Percentiles rank a stretch among this genome's conserved stretches.
phyloP scores from a whole-genome alignment of 2,329 filamentous ascomycete species.

The Nakataea oryzae region DNA sequence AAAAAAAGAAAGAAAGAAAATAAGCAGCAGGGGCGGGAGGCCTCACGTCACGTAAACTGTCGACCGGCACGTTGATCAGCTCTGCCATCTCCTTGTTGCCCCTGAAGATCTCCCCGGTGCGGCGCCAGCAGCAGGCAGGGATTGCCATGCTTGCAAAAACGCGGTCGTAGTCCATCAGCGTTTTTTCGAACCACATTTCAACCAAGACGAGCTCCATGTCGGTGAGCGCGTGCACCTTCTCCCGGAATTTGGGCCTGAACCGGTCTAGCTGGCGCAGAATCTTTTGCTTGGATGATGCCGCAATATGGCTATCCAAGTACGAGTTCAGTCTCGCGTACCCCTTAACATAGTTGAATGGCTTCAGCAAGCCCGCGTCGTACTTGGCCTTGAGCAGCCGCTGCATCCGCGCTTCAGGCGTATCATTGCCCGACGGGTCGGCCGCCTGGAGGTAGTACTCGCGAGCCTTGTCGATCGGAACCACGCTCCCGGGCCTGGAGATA shows the following conservation, averaged over 20 bases:
- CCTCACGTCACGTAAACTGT: slow-evolving; percentile 81
- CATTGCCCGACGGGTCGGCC: slow-evolving; percentile 78
- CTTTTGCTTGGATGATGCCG: slow-evolving; percentile 73
- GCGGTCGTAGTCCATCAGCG: slow-evolving; percentile 93
- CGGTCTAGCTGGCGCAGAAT: slow-evolving; percentile 85
- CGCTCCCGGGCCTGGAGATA: slow-evolving; percentile 50
- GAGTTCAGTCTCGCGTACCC: slow-evolving; percentile 82
- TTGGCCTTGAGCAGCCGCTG: slow-evolving; percentile 89
- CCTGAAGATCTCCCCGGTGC: slow-evolving; percentile 93
- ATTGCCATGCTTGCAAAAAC: slow-evolving; percentile 99
- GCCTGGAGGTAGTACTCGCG: slow-evolving; percentile 96
- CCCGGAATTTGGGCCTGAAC: slow-evolving; percentile 90
- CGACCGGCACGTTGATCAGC: slow-evolving; percentile 84
- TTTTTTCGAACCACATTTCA: slow-evolving; percentile 98
- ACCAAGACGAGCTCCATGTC: slow-evolving; percentile 92
- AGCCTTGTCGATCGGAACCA: slow-evolving; percentile 56
- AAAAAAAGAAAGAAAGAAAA: neutral
- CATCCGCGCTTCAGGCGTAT: slow-evolving; percentile 89
- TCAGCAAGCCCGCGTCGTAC: slow-evolving; percentile 87
- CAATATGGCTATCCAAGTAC: slow-evolving; percentile 86
- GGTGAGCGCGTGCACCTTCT: slow-evolving; percentile 84
- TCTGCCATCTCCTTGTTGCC: slow-evolving; percentile 99
- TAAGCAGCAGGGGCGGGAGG: slow-evolving; percentile 11
- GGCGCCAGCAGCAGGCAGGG: slow-evolving; percentile 91
- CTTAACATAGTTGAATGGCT: slow-evolving; percentile 97